Evolutionary conservation across 345 rosid genomes (phyloP), one percentile per base, ranked within the genome.

Genomic region (Nephelium lappaceum): DNA sequence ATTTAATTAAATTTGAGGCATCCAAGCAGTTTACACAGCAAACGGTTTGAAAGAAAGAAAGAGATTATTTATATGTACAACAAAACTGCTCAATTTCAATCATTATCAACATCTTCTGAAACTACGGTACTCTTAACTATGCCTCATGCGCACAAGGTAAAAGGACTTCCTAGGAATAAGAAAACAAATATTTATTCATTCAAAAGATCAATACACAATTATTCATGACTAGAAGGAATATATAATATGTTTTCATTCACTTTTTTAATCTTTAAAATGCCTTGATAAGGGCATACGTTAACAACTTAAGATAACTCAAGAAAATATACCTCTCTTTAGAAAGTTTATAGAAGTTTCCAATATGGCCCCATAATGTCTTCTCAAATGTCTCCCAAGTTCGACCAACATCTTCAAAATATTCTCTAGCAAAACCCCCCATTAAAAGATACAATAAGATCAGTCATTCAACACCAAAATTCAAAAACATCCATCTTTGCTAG

Each of bases 381-480:
- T 96, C 99, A 86, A 96, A 94, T 69, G 98, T 94, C 88, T 92
- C 99, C 98, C 99, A 96, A 3, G 94, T 94, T 78, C 77, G 88
- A 90, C 94, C 99, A 41, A 96, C 98, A 67, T 96, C 99, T 89
- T 96, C 98, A 86, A 96, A 96, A 86, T 96, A 96, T 88, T 94
- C 98, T 78, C 99, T 96, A 86, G 19, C 67, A 79, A 15, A 60
- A 74, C 69, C 67, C 5, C 25, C 53, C 24, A 81, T 58, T 66
- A 66, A 47, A 21, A 41, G 38, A 16, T 39, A 43, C 73, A 83
- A 77, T 49, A 66, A 72, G 70, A 74, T 63, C 9, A 69, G 71
- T 70, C 69, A 75, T 61, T 31, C 76, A 57, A n/a, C 62, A 57
- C n/a, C 24, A 57, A 18, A 57, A 57, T 57, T 19, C 10, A 57